Evolutionary conservation across 768 basidiomycete genomes (phyloP).

Genomic region (Exsudoporus frostii): DNA sequence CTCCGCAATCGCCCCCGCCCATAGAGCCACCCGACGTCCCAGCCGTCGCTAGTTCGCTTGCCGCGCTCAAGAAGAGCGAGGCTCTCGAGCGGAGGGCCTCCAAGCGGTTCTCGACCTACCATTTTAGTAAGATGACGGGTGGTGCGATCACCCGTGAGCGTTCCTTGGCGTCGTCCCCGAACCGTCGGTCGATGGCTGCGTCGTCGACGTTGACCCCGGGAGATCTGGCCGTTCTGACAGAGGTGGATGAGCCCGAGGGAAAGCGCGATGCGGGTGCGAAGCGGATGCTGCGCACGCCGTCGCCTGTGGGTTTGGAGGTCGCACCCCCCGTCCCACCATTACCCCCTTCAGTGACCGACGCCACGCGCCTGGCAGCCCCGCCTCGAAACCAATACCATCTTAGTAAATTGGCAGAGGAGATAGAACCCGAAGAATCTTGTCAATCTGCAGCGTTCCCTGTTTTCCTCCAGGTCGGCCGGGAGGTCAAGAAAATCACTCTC

Average conservation of each 20-base stretch:
- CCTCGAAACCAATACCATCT: conserved; percentile 1
- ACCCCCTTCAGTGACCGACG: conserved; percentile 46
- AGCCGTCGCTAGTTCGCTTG: conserved; percentile 76
- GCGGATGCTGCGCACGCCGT: conserved; percentile 38
- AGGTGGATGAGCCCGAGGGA: conserved; percentile 53
- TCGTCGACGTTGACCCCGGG: conserved; percentile 61
- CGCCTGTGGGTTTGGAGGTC: conserved; percentile 19
- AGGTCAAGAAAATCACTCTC: conserved; percentile 82
- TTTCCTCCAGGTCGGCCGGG: conserved; percentile 85
- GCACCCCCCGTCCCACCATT: conserved; percentile 45
- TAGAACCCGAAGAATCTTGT: conserved; percentile 19
- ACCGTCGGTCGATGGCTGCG: conserved; percentile 66
- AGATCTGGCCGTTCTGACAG: conserved; percentile 72
- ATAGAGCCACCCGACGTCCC: conserved; percentile 45
- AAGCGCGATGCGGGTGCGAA: conserved; percentile 15
- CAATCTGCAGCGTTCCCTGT: conserved; percentile 49
- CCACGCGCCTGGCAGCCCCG: conserved; percentile 15
- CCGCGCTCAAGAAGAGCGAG: conserved; percentile 84
- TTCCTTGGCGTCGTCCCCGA: conserved; percentile 45
- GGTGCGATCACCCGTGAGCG: conserved; percentile 44
- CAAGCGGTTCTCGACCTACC: conserved; percentile 93
- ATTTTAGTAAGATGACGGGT: conserved; percentile 90
- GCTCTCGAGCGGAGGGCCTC: conserved; percentile 87
- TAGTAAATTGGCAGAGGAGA: conserved; percentile 18
- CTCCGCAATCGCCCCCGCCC: conserved; percentile 39